These are phyloP conservation scores for Geotrichum phurueaensis DNA, from an alignment of 1,139 yeast species.

Conservation along the genomic window DNA sequence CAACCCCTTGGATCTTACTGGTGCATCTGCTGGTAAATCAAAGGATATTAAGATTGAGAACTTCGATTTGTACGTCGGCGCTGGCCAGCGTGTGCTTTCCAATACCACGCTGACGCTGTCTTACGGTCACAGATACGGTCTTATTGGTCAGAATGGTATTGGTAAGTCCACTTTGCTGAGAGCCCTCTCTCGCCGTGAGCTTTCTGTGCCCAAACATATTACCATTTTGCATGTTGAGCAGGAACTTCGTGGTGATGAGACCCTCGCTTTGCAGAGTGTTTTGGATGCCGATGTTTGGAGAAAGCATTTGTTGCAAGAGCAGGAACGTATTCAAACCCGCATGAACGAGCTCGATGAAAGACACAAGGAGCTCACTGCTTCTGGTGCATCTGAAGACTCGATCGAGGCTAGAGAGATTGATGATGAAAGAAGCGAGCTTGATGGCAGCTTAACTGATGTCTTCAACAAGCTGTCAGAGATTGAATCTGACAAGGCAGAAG, in stretches of 20 bases:
- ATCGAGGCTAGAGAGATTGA: conserved; percentile 81
- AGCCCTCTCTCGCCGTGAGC: conserved; percentile 89
- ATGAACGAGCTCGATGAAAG: conserved; percentile 66
- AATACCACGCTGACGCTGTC: conserved; percentile 84
- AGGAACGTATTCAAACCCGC: conserved; percentile 65
- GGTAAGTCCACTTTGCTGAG: conserved; percentile 92
- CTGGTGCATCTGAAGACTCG: conserved; percentile 41
- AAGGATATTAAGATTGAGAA: conserved; percentile 91
- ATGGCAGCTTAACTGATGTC: conserved; percentile 67
- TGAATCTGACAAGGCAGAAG: conserved; percentile 97
- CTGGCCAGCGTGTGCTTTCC: conserved; percentile 85
- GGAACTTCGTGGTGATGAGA: conserved; percentile 91
- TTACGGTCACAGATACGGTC: conserved; percentile 91
- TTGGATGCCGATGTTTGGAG: conserved; percentile 99
- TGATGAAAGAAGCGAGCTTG: conserved; percentile 83
- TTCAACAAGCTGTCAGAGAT: conserved; percentile 79
- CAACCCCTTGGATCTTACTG: conserved; percentile 81
- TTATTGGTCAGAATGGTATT: conserved; percentile 98
- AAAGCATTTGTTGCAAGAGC: conserved; percentile 76
- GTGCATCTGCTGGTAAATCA: conserved; percentile 86
- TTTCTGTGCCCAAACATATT: conserved; percentile 88
- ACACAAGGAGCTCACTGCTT: conserved; percentile 48
- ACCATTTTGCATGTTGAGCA: conserved; percentile 96
- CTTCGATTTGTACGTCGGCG: conserved; percentile 91
- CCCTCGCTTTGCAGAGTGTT: conserved; percentile 83